Evolutionary conservation across 805 yeast species (phyloP).

Genomic region (Lachancea thermotolerans): DNA sequence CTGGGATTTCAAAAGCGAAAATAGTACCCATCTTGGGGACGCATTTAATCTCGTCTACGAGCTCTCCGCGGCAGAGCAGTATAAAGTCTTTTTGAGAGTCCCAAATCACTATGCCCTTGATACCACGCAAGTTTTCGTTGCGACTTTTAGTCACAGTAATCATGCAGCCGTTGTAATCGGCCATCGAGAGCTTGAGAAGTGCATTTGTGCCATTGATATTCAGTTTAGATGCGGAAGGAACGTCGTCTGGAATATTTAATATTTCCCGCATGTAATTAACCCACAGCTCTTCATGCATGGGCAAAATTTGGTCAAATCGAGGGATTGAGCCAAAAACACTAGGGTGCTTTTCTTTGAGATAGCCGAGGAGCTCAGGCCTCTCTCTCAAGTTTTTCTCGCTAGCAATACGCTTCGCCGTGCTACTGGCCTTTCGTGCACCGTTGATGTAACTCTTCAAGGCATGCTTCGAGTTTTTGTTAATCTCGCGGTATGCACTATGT

Average conservation of each 20-base stretch:
- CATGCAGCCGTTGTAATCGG: slow-evolving; percentile 77
- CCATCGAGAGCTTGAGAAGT: slow-evolving; percentile 56
- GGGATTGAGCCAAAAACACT: slow-evolving; percentile 24
- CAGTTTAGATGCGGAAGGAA: slow-evolving; percentile 13
- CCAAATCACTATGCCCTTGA: slow-evolving; percentile 73
- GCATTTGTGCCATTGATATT: slow-evolving; percentile 28
- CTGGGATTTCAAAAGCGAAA: slow-evolving; percentile 47
- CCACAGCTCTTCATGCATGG: slow-evolving; percentile 61
- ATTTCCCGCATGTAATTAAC: slow-evolving; percentile 56
- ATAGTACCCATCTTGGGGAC: slow-evolving; percentile 62
- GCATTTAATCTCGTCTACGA: slow-evolving; percentile 58
- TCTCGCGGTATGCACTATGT: slow-evolving; percentile 20
- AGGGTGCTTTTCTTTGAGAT: slow-evolving; percentile 16
- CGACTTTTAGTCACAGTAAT: slow-evolving; percentile 52
- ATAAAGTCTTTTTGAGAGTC: slow-evolving; percentile 72
- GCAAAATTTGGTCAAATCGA: slow-evolving; percentile 44
- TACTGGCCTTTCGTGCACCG: slow-evolving; percentile 17
- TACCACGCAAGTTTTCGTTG: slow-evolving; percentile 52
- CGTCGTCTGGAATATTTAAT: slow-evolving; percentile 32
- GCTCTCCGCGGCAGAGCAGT: slow-evolving; percentile 36
- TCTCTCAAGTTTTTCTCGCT: slow-evolving; percentile 13
- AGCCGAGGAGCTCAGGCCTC: slow-evolving; percentile 18
- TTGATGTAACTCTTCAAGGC: slow-evolving; percentile 27
- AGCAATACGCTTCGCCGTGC: slow-evolving; percentile 25
- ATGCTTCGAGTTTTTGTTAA: slow-evolving; percentile 28